A percentile compares a stretch with the other conserved stretches of the same genome.
Conservation (phyloP, 768 basidiomycete genomes). For the Lentinula guzmanii region DNA sequence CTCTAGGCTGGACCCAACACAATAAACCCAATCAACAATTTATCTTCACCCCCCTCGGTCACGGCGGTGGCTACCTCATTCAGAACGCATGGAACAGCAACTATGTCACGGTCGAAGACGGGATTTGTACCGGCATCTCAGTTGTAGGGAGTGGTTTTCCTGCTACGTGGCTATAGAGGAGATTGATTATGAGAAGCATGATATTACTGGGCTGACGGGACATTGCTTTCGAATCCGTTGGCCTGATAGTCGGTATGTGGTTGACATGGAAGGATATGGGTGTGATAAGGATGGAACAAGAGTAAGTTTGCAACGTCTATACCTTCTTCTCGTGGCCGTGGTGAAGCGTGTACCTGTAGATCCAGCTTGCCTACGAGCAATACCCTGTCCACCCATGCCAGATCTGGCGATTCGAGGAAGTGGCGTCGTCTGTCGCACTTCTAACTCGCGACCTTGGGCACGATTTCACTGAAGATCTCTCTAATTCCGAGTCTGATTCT, state of each 20-base stretch:
- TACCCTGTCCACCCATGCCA: not conserved
- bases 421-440: not conserved
- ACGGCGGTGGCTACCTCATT: not conserved
- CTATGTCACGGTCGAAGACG: not conserved
- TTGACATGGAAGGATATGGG: not conserved
- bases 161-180: not conserved
- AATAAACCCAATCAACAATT: not conserved
- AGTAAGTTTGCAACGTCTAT: too few species aligned
- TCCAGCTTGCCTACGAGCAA: conserved; percentile 1
- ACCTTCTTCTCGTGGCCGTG: too few species aligned
- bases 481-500: not conserved
- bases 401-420: not conserved
- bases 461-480: not conserved
- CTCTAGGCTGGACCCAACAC: not conserved
- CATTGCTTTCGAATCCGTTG: not conserved
- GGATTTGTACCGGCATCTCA: not conserved
- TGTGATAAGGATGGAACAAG: not conserved
- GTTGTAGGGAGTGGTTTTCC: not conserved
- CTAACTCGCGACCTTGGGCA: not conserved
- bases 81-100: not conserved
- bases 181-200: not conserved
- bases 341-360: not conserved
- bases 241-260: not conserved
- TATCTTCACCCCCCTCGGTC: not conserved
- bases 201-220: not conserved